These are phyloP conservation scores for Neofusicoccum cordaticola DNA, from an alignment of 2,329 filamentous ascomycete species.

Conservation along the genomic window DNA sequence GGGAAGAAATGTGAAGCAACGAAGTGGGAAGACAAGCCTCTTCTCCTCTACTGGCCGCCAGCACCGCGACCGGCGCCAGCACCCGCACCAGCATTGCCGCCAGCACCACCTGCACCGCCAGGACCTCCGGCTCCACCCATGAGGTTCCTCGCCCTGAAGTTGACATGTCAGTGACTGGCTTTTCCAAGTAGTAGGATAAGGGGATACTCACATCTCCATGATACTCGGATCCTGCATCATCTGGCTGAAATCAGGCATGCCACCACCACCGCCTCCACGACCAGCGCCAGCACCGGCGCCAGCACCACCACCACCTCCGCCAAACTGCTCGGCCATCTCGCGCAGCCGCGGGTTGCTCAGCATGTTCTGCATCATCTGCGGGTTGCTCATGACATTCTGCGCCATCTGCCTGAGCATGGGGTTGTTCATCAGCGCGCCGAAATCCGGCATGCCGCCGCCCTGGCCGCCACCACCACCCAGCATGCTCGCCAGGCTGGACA, in stretches of 20 bases:
- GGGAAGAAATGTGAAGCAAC: neutral
- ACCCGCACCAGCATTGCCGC: neutral
- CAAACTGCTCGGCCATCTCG: conserved; percentile 82
- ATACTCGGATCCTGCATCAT: conserved; percentile 92
- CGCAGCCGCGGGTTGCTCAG: conserved; percentile 91
- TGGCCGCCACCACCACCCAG: conserved; percentile 55
- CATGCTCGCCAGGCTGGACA: conserved; percentile 43
- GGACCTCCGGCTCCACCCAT: conserved; percentile 55
- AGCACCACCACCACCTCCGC: conserved; percentile 45
- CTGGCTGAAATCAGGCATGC: conserved; percentile 81
- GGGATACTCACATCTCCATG: conserved; percentile 77
- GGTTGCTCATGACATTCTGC: conserved; percentile 95
- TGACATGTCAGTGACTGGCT: neutral
- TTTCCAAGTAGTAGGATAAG: too few relatives aligned
- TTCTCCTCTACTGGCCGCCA: neutral
- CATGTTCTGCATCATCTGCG: conserved; percentile 82
- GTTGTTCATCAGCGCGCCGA: conserved; percentile 87
- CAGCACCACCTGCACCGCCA: conserved; percentile 21
- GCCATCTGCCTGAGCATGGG: conserved; percentile 98
- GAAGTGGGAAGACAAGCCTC: neutral
- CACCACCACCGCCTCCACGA: conserved; percentile 57
- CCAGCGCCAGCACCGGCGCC: conserved; percentile 30
- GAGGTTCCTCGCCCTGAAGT: conserved; percentile 61
- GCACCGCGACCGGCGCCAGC: conserved; percentile 4
- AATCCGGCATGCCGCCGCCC: conserved; percentile 79